These are phyloP conservation scores for Inga laurina DNA, from an alignment of 306 rosid genomes.

Conservation along the genomic window DNA sequence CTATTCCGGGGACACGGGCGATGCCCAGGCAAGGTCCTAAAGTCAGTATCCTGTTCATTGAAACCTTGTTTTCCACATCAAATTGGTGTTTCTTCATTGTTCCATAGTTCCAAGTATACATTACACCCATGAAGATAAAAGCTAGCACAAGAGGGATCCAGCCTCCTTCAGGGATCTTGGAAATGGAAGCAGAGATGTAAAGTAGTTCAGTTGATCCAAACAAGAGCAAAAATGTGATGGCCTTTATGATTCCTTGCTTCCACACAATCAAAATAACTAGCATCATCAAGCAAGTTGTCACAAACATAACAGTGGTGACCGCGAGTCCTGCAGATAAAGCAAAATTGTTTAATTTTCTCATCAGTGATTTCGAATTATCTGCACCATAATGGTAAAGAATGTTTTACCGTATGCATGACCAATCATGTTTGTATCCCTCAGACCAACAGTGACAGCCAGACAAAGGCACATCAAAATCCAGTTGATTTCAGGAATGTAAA, in stretches of 20 bases:
- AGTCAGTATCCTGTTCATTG: constrained; percentile 49
- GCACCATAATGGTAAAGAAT: background rate
- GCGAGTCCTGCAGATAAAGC: constrained; percentile 61
- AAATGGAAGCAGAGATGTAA: constrained; percentile 62
- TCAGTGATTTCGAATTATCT: background rate
- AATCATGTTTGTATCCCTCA: constrained; percentile 65
- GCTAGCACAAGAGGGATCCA: constrained; percentile 63
- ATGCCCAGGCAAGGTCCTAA: constrained; percentile 67
- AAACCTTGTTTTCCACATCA: constrained; percentile 74
- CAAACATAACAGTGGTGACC: constrained; percentile 65
- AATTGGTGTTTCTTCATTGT: constrained; percentile 66
- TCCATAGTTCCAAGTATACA: constrained; percentile 75
- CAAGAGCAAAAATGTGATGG: constrained; percentile 49
- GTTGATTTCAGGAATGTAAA: constrained; percentile 79
- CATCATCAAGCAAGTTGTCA: constrained; percentile 77
- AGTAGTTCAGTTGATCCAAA: constrained; percentile 67
- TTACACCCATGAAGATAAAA: constrained; percentile 44
- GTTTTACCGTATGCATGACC: constrained; percentile 74
- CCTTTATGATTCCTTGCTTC: constrained; percentile 52
- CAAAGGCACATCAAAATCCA: constrained; percentile 80
- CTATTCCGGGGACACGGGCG: constrained; percentile 69
- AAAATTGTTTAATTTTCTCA: constrained; percentile 33
- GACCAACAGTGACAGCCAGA: constrained; percentile 63
- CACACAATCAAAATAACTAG: constrained; percentile 66
- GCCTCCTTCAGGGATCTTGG: constrained; percentile 65